phyloP scores from a whole-genome alignment of 2,329 filamentous ascomycete species.

The Geosmithia putterillii region DNA sequence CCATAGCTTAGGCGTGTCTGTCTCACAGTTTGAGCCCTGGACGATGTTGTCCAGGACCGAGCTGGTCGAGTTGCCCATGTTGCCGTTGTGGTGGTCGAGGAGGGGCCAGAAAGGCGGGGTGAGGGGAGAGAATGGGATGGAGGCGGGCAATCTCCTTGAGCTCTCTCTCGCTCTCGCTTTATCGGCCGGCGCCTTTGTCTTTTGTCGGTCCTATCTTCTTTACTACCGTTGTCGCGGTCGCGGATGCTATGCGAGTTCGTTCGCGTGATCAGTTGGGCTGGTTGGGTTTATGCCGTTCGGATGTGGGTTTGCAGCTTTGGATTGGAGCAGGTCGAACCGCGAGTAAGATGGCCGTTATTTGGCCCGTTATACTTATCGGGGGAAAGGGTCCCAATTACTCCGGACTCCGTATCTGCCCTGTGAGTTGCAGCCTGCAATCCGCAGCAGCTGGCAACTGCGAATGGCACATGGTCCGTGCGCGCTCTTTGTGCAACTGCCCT shows the following conservation, averaged over 20 bases:
- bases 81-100: too few species aligned
- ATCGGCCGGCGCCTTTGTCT: too few species aligned
- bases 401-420: background rate
- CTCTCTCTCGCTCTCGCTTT: too few species aligned
- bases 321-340: background rate
- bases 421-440: background rate
- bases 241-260: too few species aligned
- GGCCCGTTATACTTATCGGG: background rate
- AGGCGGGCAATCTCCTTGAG: background rate
- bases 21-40: constrained; percentile 84
- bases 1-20: background rate
- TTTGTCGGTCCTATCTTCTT: too few species aligned
- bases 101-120: background rate
- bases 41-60: constrained; percentile 89
- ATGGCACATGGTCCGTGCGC: too few species aligned
- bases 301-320: too few species aligned
- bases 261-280: too few species aligned
- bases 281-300: background rate
- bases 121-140: background rate
- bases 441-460: too few species aligned
- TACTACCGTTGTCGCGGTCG: too few species aligned
- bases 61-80: constrained; percentile 62
- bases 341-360: too few species aligned
- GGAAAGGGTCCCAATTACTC: background rate
- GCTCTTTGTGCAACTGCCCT: too few species aligned